These are phyloP conservation scores for Pterula multifida DNA, from an alignment of 1,284 basidiomycete species.

Conservation along the genomic window DNA sequence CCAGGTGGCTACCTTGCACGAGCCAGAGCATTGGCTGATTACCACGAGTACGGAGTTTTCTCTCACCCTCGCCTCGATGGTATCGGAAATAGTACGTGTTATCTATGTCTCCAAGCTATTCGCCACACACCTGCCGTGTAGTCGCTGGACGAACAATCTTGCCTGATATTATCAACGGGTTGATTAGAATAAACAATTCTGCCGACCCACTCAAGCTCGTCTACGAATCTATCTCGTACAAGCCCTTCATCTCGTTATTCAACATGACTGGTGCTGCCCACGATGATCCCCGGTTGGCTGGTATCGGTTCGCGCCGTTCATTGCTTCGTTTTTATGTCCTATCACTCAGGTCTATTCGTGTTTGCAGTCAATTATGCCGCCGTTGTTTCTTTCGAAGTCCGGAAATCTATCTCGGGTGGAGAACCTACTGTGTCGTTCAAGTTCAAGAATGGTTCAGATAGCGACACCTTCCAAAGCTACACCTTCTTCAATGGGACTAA, in stretches of 20 bases:
- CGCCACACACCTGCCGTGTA: constrained; percentile 15
- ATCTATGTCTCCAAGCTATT: neutral
- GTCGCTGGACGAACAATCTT: constrained; percentile 63
- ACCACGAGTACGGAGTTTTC: constrained; percentile 68
- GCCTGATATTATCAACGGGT: constrained; percentile 46
- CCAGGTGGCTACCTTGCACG: constrained; percentile 45
- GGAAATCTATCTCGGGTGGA: constrained; percentile 32
- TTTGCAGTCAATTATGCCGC: constrained; percentile 61
- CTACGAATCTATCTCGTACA: constrained; percentile 63
- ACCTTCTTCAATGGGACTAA: constrained; percentile 48
- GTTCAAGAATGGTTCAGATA: constrained; percentile 68
- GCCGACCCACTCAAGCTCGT: constrained; percentile 54
- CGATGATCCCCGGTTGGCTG: constrained; percentile 40
- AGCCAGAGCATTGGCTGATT: constrained; percentile 57
- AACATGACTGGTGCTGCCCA: constrained; percentile 56
- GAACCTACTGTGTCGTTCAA: constrained; percentile 54
- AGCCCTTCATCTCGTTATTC: constrained; percentile 75
- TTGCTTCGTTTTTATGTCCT: neutral
- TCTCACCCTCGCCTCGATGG: constrained; percentile 39
- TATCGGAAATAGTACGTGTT: constrained; percentile 64
- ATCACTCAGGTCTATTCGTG: constrained; percentile 17
- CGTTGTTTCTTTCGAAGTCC: constrained; percentile 59
- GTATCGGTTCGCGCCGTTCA: constrained; percentile 38
- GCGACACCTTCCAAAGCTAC: constrained; percentile 39
- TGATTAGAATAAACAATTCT: constrained; percentile 47